Base-by-base conservation (phyloP, 1,139 yeast genomes). In the Kodamaea suecica region DNA sequence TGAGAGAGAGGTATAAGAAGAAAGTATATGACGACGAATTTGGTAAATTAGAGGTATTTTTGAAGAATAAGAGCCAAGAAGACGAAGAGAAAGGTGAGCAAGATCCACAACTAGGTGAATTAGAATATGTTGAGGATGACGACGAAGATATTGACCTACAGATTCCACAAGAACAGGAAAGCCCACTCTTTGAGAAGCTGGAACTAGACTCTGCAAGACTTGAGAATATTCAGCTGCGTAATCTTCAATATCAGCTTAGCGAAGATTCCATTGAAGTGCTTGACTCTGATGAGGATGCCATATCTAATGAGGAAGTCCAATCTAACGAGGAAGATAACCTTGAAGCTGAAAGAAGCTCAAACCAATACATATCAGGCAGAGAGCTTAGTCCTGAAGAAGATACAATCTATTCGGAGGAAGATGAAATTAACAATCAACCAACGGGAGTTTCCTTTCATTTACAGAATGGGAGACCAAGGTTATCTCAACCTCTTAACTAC, bases 11-110 rank as follows among this genome's bases (percentile, higher is more conserved):
- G 38, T 56, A 57, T 33, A 50, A 53, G 24, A 40, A 45, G 3
- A 56, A 57, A 35, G 49, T 61, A 5, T 63, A 62, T 37, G 72
- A 69, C 36, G 69, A 65, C 3, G 62, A 66, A 10, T 73, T 73
- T 41, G 62, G 57, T 20, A 60, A 56, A 40, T 57, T 73, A 35
- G 71, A 63, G 8, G 35, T 42, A 4, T 38, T 59, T 3, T 38
- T 68, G 26, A 40, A 49, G 8, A 27, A 26, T 13, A 33, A 29
- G 27, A 9, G 11, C n/a, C 11, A n/a, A 11, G 27, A 27, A 5
- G 19, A 21, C 11, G 29, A 14, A 17, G 12, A 23, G 17, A n/a
- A 3, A 9, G 32, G 15, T 3, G 26, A 32, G 21, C 9, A 6
- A 19, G n/a, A n/a, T n/a, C n/a, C n/a, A n/a, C n/a, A n/a, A n/a